phyloP scores from a whole-genome alignment of 805 yeast species.

The Blastobotrys robertii region DNA sequence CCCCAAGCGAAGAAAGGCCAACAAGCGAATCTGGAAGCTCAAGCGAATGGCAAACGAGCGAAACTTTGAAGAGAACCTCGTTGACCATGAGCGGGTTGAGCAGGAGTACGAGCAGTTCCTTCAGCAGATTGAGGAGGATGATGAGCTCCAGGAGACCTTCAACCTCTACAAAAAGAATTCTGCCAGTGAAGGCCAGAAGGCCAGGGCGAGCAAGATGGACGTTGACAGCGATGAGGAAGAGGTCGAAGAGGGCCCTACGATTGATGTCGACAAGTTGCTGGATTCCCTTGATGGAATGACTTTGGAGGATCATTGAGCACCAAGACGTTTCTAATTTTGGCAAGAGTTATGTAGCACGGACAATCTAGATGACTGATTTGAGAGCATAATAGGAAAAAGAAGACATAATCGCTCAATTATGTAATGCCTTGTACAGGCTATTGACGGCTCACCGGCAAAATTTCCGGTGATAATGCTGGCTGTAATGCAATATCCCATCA shows the following conservation, averaged over 20 bases:
- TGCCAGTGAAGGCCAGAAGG: slow-evolving; percentile 9
- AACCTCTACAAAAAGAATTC: slow-evolving; percentile 66
- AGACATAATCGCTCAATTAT: too few relatives aligned
- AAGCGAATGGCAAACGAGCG: slow-evolving; percentile 97
- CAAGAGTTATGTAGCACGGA: too few relatives aligned
- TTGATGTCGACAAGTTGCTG: slow-evolving; percentile 82
- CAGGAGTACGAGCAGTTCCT: slow-evolving; percentile 91
- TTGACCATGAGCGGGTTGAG: slow-evolving; percentile 54
- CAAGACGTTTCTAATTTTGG: too few relatives aligned
- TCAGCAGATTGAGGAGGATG: slow-evolving; percentile 95
- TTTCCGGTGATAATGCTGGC: too few relatives aligned
- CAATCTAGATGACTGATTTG: too few relatives aligned
- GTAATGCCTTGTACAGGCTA: too few relatives aligned
- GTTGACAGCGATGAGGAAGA: slow-evolving; percentile 16
- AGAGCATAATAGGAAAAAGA: too few relatives aligned
- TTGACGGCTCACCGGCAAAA: too few relatives aligned
- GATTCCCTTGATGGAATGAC: slow-evolving; percentile 95
- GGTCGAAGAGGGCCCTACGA: slow-evolving; percentile 58
- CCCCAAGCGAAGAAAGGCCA: slow-evolving; percentile 62
- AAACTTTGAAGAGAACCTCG: slow-evolving; percentile 29
- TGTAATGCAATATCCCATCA: too few relatives aligned
- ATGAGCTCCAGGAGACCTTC: slow-evolving; percentile 82
- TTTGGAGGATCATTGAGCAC: slow-evolving; percentile 40
- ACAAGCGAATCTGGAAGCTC: slow-evolving; percentile 84
- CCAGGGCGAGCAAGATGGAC: slow-evolving; percentile 11